Evolutionary conservation across 2,329 filamentous ascomycete genomes (phyloP).

Genomic region (Colletotrichum sp.): DNA sequence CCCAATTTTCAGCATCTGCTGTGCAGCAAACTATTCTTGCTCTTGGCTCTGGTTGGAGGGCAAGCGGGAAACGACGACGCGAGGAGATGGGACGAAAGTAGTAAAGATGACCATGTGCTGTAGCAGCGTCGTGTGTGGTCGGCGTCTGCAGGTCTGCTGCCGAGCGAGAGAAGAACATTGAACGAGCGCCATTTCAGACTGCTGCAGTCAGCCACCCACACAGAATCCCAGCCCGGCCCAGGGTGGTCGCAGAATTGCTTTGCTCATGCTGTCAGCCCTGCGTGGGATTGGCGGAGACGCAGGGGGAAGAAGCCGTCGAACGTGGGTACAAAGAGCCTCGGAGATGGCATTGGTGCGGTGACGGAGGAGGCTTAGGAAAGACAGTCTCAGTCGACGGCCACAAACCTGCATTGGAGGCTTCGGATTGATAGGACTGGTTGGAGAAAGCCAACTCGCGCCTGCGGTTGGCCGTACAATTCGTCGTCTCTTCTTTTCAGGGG

Average conservation of each 20-base stretch:
- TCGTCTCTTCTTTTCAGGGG: not conserved
- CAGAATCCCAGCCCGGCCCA: not conserved
- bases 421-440: not conserved
- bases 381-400: not conserved
- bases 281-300: conserved; percentile 8
- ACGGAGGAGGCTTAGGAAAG: not conserved
- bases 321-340: not conserved
- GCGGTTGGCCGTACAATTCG: not conserved
- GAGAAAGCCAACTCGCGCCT: not conserved
- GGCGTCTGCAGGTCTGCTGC: not conserved
- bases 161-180: not conserved
- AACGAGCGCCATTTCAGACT: not conserved
- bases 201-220: not conserved
- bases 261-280: conserved; percentile 15
- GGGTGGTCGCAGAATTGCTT: not conserved
- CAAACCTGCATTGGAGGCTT: not conserved
- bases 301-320: not conserved
- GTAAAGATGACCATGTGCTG: not conserved
- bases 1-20: not conserved
- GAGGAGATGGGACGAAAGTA: not conserved
- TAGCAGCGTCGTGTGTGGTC: not conserved
- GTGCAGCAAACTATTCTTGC: not conserved
- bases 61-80: not conserved
- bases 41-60: not conserved
- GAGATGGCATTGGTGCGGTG: not conserved